Conservation (phyloP, 2,329 filamentous ascomycete species). For the Colletotrichum sp. region DNA sequence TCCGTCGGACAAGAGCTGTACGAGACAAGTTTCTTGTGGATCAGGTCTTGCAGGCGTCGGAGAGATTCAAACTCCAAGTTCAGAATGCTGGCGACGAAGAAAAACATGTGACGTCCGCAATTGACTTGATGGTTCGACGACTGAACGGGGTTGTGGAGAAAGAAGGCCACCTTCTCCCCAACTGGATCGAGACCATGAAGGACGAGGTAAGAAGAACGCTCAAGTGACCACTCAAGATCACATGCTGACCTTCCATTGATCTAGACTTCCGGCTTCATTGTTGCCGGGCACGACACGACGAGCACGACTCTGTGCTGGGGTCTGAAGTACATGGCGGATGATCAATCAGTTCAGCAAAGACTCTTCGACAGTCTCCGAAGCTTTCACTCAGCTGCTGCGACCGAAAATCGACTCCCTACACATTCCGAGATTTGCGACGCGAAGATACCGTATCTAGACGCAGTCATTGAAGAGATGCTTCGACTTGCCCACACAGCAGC, state of each 20-base stretch:
- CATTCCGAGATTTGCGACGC: constrained; percentile 22
- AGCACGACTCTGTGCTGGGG: constrained; percentile 25
- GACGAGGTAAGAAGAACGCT: neutral
- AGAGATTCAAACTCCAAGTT: neutral
- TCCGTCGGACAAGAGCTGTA: neutral
- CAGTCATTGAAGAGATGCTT: constrained; percentile 31
- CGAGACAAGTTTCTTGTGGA: neutral
- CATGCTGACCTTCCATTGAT: neutral
- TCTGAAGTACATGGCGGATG: constrained; percentile 21
- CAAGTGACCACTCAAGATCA: neutral
- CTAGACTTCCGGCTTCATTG: constrained; percentile 26
- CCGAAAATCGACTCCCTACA: constrained; percentile 23
- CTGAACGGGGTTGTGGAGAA: constrained; percentile 25
- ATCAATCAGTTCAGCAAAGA: constrained; percentile 26
- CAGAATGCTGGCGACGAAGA: neutral
- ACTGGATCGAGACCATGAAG: neutral
- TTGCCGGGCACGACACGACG: constrained; percentile 30
- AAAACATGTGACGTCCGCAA: constrained; percentile 16
- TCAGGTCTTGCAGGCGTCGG: neutral
- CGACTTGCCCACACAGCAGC: constrained; percentile 26
- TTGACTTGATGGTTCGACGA: constrained; percentile 37
- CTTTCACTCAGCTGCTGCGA: constrained; percentile 10
- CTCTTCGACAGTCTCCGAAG: constrained; percentile 26
- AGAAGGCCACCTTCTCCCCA: neutral
- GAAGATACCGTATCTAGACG: constrained; percentile 30